Percentiles rank a stretch among this genome's conserved stretches.
Conservation (phyloP, 1,139 yeast genomes). For the Protomyces pachydermus region DNA sequence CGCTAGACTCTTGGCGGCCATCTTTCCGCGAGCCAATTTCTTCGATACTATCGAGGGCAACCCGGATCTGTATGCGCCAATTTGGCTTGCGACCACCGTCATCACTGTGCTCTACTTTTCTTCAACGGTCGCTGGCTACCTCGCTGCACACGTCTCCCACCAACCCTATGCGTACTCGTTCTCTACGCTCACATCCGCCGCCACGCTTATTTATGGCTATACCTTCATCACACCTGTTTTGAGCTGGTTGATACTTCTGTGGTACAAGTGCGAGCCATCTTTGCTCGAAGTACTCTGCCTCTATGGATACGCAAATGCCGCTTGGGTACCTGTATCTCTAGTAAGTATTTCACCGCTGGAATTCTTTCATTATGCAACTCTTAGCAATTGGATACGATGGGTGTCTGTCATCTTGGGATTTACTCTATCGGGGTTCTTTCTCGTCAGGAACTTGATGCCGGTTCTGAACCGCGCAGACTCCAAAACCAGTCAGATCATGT, state of each 20-base stretch:
- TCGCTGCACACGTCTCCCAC: slow-evolving; percentile 44
- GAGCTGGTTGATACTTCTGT: slow-evolving; percentile 49
- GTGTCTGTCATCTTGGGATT: slow-evolving; percentile 41
- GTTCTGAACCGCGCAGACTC: slow-evolving; percentile 38
- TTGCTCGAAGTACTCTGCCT: slow-evolving; percentile 51
- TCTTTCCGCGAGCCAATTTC: slow-evolving; percentile 41
- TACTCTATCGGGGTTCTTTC: slow-evolving; percentile 40
- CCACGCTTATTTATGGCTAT: slow-evolving; percentile 66
- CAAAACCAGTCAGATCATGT: slow-evolving; percentile 37
- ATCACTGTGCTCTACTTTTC: slow-evolving; percentile 68
- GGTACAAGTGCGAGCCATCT: slow-evolving; percentile 40
- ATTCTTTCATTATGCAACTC: slow-evolving; percentile 39
- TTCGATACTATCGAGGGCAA: slow-evolving; percentile 42
- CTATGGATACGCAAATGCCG: slow-evolving; percentile 71
- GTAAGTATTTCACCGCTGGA: slow-evolving; percentile 43
- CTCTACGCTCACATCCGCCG: slow-evolving; percentile 59
- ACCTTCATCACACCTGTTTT: slow-evolving; percentile 57
- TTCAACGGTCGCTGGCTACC: slow-evolving; percentile 57
- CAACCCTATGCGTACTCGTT: slow-evolving; percentile 55
- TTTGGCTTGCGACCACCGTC: slow-evolving; percentile 80
- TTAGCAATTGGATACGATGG: slow-evolving; percentile 42
- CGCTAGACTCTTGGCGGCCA: slow-evolving; percentile 9
- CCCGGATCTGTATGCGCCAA: slow-evolving; percentile 70
- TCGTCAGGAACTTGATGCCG: slow-evolving; percentile 40
- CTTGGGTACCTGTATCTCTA: slow-evolving; percentile 75